Percentiles rank a stretch among this genome's conserved stretches.
These are phyloP conservation scores for Capsella rubella DNA, from an alignment of 441 rosid genomes.

Conservation along the genomic window DNA sequence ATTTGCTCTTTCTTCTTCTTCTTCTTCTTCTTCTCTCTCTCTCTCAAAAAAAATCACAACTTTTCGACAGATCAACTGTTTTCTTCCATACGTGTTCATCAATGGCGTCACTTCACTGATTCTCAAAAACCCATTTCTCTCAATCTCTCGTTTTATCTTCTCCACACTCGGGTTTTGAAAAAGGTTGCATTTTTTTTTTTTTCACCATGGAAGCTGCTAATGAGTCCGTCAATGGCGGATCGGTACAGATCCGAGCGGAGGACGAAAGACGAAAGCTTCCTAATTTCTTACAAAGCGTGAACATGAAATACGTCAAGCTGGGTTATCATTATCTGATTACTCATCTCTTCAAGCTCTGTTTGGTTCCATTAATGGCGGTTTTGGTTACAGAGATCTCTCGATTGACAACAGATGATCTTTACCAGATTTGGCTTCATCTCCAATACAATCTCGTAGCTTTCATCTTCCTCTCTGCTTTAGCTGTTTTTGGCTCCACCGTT, in stretches of 20 bases:
- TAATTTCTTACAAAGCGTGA: slow-evolving; percentile 85
- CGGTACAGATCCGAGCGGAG: slow-evolving; percentile 63
- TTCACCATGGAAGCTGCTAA: slow-evolving; percentile 48
- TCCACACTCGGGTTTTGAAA: neutral
- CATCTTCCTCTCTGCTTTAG: slow-evolving; percentile 65
- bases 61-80: slow-evolving; percentile 36
- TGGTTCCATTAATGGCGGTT: slow-evolving; percentile 74
- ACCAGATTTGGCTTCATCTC: slow-evolving; percentile 80
- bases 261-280: slow-evolving; percentile 62
- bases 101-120: slow-evolving; percentile 42
- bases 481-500: slow-evolving; percentile 73
- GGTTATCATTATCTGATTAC: slow-evolving; percentile 87
- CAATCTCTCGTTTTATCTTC: neutral
- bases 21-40: neutral
- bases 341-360: slow-evolving; percentile 73
- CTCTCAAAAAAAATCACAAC: slow-evolving; percentile 26
- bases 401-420: slow-evolving; percentile 66
- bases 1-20: too few relatives aligned
- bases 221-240: slow-evolving; percentile 44
- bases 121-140: slow-evolving; percentile 28
- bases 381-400: slow-evolving; percentile 65
- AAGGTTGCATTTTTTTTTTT: neutral
- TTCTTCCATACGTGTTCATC: slow-evolving; percentile 44
- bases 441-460: slow-evolving; percentile 80
- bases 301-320: slow-evolving; percentile 83